A percentile compares a stretch with the other conserved stretches of the same genome.
Conservation (phyloP, 2,329 filamentous ascomycete species). For the Aspergillus fumigatiaffinis region DNA sequence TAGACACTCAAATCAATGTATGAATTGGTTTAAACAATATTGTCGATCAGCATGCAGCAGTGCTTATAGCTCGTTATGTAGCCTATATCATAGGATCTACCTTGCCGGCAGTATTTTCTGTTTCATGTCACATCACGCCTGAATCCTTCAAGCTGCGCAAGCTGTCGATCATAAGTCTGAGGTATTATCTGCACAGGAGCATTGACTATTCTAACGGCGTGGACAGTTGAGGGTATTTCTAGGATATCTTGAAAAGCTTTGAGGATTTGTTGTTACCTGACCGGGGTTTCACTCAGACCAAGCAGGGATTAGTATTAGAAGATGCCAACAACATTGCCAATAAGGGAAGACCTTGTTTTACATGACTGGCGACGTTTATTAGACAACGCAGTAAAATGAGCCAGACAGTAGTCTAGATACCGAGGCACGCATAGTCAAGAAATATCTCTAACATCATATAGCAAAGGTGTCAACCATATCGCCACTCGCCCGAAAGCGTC, state of each 20-base stretch:
- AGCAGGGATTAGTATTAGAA: not conserved
- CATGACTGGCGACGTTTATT: not conserved
- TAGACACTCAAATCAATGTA: not conserved
- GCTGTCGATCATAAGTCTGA: not conserved
- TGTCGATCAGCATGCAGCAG: not conserved
- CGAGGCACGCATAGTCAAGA: not conserved
- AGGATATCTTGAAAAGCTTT: not conserved
- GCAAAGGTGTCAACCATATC: too few relatives aligned
- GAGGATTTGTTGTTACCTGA: not conserved
- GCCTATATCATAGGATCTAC: too few relatives aligned
- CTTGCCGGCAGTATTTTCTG: not conserved
- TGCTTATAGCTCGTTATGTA: too few relatives aligned
- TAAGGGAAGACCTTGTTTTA: not conserved
- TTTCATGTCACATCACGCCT: not conserved
- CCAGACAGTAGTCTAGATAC: not conserved
- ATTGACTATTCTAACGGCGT: not conserved
- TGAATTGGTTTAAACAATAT: not conserved
- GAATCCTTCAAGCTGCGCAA: not conserved
- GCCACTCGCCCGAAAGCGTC: too few relatives aligned
- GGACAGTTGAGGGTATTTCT: not conserved
- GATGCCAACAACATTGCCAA: not conserved
- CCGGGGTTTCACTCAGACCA: not conserved
- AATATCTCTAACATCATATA: not conserved
- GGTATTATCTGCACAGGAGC: not conserved
- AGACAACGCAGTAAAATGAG: not conserved